These are phyloP conservation scores for Conticribra guillardii DNA, from an alignment of 108 stramenopile species.

Conservation along the genomic window DNA sequence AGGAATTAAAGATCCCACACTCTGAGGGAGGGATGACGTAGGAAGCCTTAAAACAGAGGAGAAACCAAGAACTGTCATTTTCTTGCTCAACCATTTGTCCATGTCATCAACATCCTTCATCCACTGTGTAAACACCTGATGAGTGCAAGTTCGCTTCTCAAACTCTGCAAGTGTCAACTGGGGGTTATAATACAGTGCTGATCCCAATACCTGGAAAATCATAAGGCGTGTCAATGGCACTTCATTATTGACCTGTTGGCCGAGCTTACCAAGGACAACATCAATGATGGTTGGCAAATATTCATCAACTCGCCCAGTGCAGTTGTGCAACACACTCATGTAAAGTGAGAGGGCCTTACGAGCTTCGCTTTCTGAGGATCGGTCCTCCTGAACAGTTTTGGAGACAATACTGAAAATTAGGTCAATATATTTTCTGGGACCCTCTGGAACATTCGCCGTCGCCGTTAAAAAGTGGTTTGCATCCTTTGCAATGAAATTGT, in stretches of 20 bases:
- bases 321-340: constrained; percentile 92
- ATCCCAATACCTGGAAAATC: constrained; percentile 86
- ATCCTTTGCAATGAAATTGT: constrained; percentile 92
- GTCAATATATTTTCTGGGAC: constrained; percentile 76
- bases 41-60: constrained; percentile 72
- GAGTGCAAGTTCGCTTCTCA: constrained; percentile 84
- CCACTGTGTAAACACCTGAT: constrained; percentile 87
- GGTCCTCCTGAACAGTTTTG: constrained; percentile 86
- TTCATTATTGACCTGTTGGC: constrained; percentile 80
- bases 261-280: constrained; percentile 79
- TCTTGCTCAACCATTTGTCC: constrained; percentile 76
- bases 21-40: constrained; percentile 65
- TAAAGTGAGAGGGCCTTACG: constrained; percentile 83
- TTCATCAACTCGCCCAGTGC: constrained; percentile 78
- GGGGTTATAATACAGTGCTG: constrained; percentile 90
- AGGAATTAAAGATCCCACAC: constrained; percentile 62
- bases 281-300: constrained; percentile 88
- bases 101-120: constrained; percentile 64
- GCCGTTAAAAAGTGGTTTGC: constrained; percentile 75
- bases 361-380: constrained; percentile 86
- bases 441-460: constrained; percentile 58
- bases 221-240: constrained; percentile 72
- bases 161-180: constrained; percentile 82
- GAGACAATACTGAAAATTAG: constrained; percentile 87
- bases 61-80: constrained; percentile 83